Evolutionary conservation across 495 filamentous ascomycete species (phyloP).

Genomic region (Penicillium herquei): DNA sequence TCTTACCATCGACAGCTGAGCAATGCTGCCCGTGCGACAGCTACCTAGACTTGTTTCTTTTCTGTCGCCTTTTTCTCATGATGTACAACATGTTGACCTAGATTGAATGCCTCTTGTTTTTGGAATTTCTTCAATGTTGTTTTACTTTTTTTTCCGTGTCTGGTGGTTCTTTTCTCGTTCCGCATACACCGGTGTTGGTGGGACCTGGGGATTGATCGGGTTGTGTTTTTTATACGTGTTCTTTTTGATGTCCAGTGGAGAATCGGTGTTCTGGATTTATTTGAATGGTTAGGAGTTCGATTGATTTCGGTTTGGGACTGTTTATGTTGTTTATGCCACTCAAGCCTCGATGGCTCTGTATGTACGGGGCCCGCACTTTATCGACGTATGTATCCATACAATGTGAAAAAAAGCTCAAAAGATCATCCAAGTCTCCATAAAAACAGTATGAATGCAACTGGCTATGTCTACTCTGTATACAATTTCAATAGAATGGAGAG

Average conservation of each 20-base stretch:
- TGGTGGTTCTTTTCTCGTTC: conserved; percentile 10
- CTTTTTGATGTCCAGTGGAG: background rate
- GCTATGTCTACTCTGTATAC: no score
- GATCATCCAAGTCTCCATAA: background rate
- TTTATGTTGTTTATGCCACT: conserved; percentile 8
- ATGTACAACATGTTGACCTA: conserved; percentile 25
- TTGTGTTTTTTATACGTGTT: background rate
- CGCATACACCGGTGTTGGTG: conserved; percentile 29
- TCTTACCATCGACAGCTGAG: conserved; percentile 59
- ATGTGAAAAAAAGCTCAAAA: conserved; percentile 3
- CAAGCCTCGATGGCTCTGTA: conserved; percentile 14
- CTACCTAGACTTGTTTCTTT: conserved; percentile 15
- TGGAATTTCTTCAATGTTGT: no score
- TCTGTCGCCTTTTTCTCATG: background rate
- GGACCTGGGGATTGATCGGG: background rate
- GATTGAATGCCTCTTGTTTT: background rate
- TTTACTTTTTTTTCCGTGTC: conserved; percentile 5
- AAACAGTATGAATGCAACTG: background rate
- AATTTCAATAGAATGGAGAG: no score
- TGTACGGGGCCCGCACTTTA: conserved; percentile 6
- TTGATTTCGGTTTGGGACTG: background rate
- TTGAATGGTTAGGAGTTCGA: background rate
- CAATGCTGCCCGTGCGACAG: conserved; percentile 41
- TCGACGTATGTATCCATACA: conserved; percentile 25
- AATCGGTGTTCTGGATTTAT: conserved; percentile 4